A percentile compares a stretch with the other conserved stretches of the same genome.
These are phyloP conservation scores for Podosphaera xanthii DNA, from an alignment of 2,329 filamentous ascomycete species.

Conservation along the genomic window DNA sequence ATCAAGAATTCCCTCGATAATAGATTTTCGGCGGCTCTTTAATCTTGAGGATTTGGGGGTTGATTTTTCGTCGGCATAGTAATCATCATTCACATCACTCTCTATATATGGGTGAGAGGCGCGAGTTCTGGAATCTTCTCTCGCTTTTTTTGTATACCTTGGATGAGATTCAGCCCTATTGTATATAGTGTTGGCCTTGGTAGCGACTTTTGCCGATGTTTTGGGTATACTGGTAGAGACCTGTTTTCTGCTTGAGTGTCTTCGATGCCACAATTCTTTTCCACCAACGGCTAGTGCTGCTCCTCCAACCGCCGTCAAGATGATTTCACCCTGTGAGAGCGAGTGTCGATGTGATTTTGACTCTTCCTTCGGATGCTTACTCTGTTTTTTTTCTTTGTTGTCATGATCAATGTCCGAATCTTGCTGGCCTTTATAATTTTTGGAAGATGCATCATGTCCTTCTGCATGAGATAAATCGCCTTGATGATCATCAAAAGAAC, in stretches of 20 bases:
- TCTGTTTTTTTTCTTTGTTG: neutral
- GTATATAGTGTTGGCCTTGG: conserved; percentile 40
- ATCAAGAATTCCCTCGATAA: conserved; percentile 37
- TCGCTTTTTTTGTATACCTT: conserved; percentile 22
- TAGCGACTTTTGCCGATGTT: conserved; percentile 37
- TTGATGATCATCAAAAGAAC: conserved; percentile 19
- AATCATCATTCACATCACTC: conserved; percentile 25
- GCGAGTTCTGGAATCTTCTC: conserved; percentile 25
- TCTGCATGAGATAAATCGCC: conserved; percentile 30
- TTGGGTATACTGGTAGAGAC: conserved; percentile 33
- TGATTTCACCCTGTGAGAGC: conserved; percentile 40
- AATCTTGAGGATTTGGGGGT: conserved; percentile 20
- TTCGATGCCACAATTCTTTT: conserved; percentile 43
- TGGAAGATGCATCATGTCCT: conserved; percentile 16
- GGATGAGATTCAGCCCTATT: conserved; percentile 39
- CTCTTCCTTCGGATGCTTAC: neutral
- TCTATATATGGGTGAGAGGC: conserved; percentile 30
- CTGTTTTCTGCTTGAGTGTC: conserved; percentile 25
- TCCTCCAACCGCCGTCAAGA: conserved; percentile 40
- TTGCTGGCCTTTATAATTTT: no score
- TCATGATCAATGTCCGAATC: no score
- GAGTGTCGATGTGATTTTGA: conserved; percentile 23
- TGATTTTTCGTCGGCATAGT: conserved; percentile 34
- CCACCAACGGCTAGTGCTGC: conserved; percentile 40
- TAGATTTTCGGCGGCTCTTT: conserved; percentile 38